Conservation (phyloP, 2,329 filamentous ascomycete species). For the Botrytis cinerea region DNA sequence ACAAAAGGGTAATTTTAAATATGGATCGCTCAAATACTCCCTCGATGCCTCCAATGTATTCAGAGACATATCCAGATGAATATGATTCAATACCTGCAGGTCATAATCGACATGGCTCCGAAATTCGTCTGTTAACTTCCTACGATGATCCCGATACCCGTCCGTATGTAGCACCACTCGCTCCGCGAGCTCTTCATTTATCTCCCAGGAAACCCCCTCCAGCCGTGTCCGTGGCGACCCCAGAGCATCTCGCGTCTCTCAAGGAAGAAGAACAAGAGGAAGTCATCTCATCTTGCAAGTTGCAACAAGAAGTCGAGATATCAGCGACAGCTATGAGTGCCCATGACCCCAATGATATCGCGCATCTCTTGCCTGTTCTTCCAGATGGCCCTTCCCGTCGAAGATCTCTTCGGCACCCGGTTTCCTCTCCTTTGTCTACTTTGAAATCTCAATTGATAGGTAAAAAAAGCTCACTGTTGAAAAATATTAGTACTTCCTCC, state of each 20-base stretch:
- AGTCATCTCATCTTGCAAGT: constrained; percentile 38
- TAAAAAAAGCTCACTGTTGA: constrained; percentile 37
- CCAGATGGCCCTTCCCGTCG: constrained; percentile 53
- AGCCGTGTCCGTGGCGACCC: constrained; percentile 43
- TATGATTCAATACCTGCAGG: constrained; percentile 49
- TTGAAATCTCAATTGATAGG: constrained; percentile 29
- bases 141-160: constrained; percentile 56
- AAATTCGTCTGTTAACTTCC: constrained; percentile 62
- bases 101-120: constrained; percentile 49
- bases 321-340: constrained; percentile 1
- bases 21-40: constrained; percentile 51
- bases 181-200: constrained; percentile 33
- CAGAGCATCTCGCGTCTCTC: constrained; percentile 44
- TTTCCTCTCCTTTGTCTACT: constrained; percentile 43
- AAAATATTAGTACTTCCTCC: constrained; percentile 35
- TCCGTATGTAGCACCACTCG: constrained; percentile 54
- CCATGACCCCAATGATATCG: constrained; percentile 40
- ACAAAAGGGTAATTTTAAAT: constrained; percentile 24
- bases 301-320: constrained; percentile 41
- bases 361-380: constrained; percentile 51
- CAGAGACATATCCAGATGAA: constrained; percentile 55
- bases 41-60: constrained; percentile 58
- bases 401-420: constrained; percentile 38
- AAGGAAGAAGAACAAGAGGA: constrained; percentile 47
- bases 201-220: constrained; percentile 30